phyloP scores from a whole-genome alignment of 495 filamentous ascomycete species.

The Annulohypoxylon moriforme region DNA sequence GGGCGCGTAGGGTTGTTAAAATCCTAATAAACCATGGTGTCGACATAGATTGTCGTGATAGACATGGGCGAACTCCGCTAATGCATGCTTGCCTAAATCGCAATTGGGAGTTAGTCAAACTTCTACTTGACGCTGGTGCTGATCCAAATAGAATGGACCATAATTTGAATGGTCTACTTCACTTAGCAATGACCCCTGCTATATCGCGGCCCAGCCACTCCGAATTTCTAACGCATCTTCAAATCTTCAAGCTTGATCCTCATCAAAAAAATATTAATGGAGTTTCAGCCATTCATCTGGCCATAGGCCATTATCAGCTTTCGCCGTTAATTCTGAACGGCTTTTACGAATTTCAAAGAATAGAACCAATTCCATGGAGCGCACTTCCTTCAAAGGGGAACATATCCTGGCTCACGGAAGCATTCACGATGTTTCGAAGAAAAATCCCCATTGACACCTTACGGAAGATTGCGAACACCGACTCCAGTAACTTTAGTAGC shows the following conservation, averaged over 20 bases:
- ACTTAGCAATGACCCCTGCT: too few relatives aligned
- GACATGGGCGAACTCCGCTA: neutral
- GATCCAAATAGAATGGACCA: neutral
- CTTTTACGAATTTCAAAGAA: neutral
- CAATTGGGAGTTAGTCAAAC: neutral
- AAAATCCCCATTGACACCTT: neutral
- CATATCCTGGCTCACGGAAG: neutral
- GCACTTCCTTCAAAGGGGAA: neutral
- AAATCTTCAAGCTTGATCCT: neutral
- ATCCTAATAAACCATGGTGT: neutral
- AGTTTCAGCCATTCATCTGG: neutral
- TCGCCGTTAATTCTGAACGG: neutral
- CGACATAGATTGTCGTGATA: neutral
- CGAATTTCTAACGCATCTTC: neutral
- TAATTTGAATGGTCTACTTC: neutral
- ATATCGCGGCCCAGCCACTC: too few relatives aligned
- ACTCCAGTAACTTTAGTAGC: neutral
- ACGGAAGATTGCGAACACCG: constrained; percentile 9
- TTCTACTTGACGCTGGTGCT: constrained; percentile 2
- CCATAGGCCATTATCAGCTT: neutral
- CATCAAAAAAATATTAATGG: neutral
- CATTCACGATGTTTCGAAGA: constrained; percentile 4
- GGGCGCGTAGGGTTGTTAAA: neutral
- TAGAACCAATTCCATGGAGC: constrained; percentile 1
- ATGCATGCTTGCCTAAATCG: neutral